Evolutionary conservation across 441 rosid species (phyloP).

Genomic region (Euphorbia schlechtendalii): DNA sequence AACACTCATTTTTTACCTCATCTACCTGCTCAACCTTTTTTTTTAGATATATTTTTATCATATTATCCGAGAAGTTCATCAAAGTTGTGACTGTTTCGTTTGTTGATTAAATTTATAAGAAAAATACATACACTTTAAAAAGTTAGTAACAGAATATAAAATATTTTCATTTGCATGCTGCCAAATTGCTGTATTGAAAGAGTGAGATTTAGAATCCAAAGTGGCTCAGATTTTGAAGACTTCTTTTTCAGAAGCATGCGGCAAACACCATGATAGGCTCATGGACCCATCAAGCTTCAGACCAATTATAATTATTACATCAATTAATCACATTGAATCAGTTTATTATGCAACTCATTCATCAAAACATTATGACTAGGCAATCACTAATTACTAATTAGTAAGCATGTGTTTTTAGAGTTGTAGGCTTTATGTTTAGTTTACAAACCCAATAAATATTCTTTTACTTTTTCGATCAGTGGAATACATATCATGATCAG

Average conservation of each 20-base stretch:
- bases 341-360: not conserved
- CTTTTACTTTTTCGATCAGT: not conserved
- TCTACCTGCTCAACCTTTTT: too few relatives aligned
- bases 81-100: too few relatives aligned
- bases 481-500: not conserved
- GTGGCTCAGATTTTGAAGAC: conserved; percentile 6
- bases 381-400: not conserved
- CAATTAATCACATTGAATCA: too few relatives aligned
- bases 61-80: too few relatives aligned
- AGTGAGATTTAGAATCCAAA: conserved; percentile 8
- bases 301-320: too few relatives aligned
- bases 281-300: conserved; percentile 12
- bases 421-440: not conserved
- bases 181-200: not conserved
- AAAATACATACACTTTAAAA: too few relatives aligned
- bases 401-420: not conserved
- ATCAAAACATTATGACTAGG: not conserved
- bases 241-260: conserved; percentile 13
- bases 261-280: conserved; percentile 10
- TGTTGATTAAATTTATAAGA: too few relatives aligned
- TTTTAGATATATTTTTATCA: too few relatives aligned
- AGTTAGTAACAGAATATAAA: too few relatives aligned
- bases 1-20: too few relatives aligned
- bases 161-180: too few relatives aligned
- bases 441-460: not conserved